A percentile compares a stretch with the other conserved stretches of the same genome.
Evolutionary conservation across 306 rosid genomes (phyloP).

Genomic region (Geum urbanum): DNA sequence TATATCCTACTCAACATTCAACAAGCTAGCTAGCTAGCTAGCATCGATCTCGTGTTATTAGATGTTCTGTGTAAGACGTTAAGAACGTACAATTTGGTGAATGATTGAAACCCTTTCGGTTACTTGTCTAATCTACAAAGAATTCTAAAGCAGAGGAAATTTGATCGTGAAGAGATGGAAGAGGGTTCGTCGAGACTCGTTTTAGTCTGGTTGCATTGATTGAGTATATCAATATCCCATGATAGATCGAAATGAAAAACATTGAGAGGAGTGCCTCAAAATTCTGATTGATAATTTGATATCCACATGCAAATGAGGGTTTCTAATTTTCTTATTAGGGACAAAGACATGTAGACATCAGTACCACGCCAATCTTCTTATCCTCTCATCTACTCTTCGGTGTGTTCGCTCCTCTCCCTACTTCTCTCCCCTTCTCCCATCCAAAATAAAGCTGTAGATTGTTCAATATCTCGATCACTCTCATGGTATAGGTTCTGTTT

Average conservation of each 20-base stretch:
- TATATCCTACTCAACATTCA: not conserved
- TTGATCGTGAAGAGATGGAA: too few relatives aligned
- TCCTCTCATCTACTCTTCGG: conserved; percentile 18
- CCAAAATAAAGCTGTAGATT: conserved; percentile 7
- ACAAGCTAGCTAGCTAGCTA: too few relatives aligned
- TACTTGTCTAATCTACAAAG: conserved; percentile 6
- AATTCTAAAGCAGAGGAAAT: not conserved
- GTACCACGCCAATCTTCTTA: conserved; percentile 45
- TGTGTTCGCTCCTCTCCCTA: conserved; percentile 3
- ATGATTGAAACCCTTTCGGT: not conserved
- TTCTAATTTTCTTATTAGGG: conserved; percentile 11
- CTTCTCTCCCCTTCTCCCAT: conserved; percentile 1
- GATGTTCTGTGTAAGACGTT: not conserved
- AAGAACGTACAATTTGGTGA: not conserved
- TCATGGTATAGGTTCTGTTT: not conserved
- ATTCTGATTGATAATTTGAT: not conserved
- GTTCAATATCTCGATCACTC: not conserved
- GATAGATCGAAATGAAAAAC: conserved; percentile 1
- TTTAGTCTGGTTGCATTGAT: not conserved
- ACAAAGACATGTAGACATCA: conserved; percentile 34
- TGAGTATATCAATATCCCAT: not conserved
- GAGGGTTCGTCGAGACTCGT: conserved; percentile 1
- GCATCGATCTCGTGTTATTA: not conserved
- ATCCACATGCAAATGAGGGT: conserved; percentile 10
- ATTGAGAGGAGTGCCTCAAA: not conserved